Evolutionary conservation across 2,329 filamentous ascomycete species (phyloP).

Genomic region (Talaromyces sp.): DNA sequence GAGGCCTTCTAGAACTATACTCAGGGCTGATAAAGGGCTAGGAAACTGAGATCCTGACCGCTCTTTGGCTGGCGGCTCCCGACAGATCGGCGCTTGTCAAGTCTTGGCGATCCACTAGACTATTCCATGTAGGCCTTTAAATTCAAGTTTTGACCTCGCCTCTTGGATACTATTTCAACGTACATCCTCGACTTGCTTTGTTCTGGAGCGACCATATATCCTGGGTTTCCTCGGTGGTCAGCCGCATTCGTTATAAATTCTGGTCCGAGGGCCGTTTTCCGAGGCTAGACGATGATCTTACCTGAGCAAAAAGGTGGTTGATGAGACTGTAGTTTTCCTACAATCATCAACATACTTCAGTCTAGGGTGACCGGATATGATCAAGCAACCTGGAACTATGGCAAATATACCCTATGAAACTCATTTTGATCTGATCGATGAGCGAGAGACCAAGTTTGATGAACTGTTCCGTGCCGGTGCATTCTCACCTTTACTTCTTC

Average conservation of each 20-base stretch:
- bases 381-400: slow-evolving; percentile 22
- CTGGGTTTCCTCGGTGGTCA: no score
- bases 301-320: background rate
- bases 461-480: slow-evolving; percentile 26
- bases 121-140: background rate
- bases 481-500: slow-evolving; percentile 35
- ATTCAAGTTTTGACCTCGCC: background rate
- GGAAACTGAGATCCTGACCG: background rate
- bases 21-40: background rate
- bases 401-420: slow-evolving; percentile 24
- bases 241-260: background rate
- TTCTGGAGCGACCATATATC: background rate
- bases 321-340: background rate
- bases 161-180: background rate
- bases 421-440: slow-evolving; percentile 28
- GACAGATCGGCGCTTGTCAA: background rate
- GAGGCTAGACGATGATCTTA: background rate
- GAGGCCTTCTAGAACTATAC: background rate
- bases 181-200: background rate
- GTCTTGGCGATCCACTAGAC: slow-evolving; percentile 4
- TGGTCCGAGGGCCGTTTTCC: background rate
- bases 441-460: slow-evolving; percentile 25
- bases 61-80: background rate
- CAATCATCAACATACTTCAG: background rate
- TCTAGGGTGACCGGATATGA: background rate